Conservation (phyloP, 768 basidiomycete genomes). For the Leccinum disarticulatum region DNA sequence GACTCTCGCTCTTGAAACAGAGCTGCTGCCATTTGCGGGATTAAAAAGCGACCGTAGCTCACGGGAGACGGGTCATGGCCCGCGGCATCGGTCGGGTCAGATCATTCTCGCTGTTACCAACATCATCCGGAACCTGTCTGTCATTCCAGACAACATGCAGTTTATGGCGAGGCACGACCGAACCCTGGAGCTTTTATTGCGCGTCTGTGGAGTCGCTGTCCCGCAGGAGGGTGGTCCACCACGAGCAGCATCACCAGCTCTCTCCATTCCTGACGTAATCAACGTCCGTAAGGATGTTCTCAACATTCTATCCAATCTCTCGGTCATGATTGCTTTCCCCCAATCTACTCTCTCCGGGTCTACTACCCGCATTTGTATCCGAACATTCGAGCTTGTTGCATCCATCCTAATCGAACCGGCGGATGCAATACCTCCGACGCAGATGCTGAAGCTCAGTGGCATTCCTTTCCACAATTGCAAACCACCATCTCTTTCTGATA, state of each 20-base stretch:
- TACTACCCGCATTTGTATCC: slow-evolving; percentile 49
- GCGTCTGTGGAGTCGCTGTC: slow-evolving; percentile 56
- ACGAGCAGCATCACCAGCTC: slow-evolving; percentile 50
- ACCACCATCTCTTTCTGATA: slow-evolving; percentile 64
- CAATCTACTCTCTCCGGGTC: slow-evolving; percentile 38
- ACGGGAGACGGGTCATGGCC: slow-evolving; percentile 51
- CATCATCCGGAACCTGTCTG: slow-evolving; percentile 85
- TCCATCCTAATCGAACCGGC: slow-evolving; percentile 73
- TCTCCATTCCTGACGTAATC: slow-evolving; percentile 73
- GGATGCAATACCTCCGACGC: slow-evolving; percentile 64
- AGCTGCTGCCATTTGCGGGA: slow-evolving; percentile 58
- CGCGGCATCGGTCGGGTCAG: slow-evolving; percentile 61
- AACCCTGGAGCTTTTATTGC: slow-evolving; percentile 64
- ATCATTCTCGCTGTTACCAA: slow-evolving; percentile 69
- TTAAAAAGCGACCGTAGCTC: slow-evolving; percentile 47
- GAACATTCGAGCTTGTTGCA: slow-evolving; percentile 64
- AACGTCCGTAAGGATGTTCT: slow-evolving; percentile 76
- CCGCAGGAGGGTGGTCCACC: slow-evolving; percentile 32
- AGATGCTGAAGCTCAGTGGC: slow-evolving; percentile 55
- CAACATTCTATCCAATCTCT: slow-evolving; percentile 64
- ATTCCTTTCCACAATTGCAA: slow-evolving; percentile 41
- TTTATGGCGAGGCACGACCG: slow-evolving; percentile 66
- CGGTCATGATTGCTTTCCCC: slow-evolving; percentile 50
- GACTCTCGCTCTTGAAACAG: slow-evolving; percentile 55
- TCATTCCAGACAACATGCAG: slow-evolving; percentile 65